A percentile compares a stretch with the other conserved stretches of the same genome.
Conservation (phyloP, 2,329 filamentous ascomycete genomes). For the Xylariaceae sp. region DNA sequence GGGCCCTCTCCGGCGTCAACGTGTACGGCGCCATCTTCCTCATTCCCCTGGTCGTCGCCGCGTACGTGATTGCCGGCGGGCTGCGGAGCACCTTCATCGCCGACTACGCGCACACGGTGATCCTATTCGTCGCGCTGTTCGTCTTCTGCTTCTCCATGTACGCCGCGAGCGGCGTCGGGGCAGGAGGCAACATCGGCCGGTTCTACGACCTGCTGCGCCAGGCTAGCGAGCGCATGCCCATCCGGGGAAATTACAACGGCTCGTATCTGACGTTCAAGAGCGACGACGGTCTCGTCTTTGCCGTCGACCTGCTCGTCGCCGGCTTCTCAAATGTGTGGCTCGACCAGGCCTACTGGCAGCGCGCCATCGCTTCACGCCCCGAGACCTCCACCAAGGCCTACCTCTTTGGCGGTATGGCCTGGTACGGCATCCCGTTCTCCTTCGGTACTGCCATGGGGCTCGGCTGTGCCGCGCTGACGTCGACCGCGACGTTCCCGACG, state of each 20-base stretch:
- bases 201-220: conserved; percentile 43
- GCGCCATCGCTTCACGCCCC: conserved; percentile 45
- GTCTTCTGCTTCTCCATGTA: conserved; percentile 44
- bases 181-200: conserved; percentile 35
- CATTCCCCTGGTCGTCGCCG: conserved; percentile 42
- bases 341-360: conserved; percentile 49
- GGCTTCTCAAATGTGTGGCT: conserved; percentile 44
- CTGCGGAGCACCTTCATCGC: conserved; percentile 45
- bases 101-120: conserved; percentile 46
- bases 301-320: conserved; percentile 40
- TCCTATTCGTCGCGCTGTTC: conserved; percentile 44
- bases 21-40: conserved; percentile 46
- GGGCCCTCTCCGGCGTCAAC: conserved; percentile 44
- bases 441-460: conserved; percentile 42
- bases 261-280: conserved; percentile 43
- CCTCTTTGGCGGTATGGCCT: conserved; percentile 44
- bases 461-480: conserved; percentile 37
- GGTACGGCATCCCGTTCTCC: conserved; percentile 43
- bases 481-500: conserved; percentile 32
- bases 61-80: conserved; percentile 45
- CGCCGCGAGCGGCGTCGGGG: conserved; percentile 31
- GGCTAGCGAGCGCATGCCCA: conserved; percentile 37
- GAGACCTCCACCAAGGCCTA: conserved; percentile 46
- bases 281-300: conserved; percentile 42
- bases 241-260: conserved; percentile 38